Conservation (phyloP, 768 basidiomycete genomes). For the Russula emetica region DNA sequence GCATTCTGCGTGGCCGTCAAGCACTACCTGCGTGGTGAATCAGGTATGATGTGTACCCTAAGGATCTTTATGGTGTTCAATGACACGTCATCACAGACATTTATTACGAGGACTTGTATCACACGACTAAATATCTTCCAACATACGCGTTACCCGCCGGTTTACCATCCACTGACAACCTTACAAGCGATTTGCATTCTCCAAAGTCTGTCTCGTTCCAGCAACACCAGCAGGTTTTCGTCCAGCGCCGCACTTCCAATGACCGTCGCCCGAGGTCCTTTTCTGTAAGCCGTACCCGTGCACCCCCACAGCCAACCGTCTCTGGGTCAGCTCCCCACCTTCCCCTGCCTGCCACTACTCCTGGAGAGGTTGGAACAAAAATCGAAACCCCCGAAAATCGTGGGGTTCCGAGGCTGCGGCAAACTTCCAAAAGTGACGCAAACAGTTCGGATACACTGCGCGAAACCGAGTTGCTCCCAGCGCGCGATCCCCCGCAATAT, state of each 20-base stretch:
- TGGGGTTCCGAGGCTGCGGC: slow-evolving; percentile 19
- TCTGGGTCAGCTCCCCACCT: slow-evolving; percentile 19
- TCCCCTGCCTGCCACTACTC: slow-evolving; percentile 23
- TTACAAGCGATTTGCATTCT: slow-evolving; percentile 11
- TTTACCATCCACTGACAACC: slow-evolving; percentile 40
- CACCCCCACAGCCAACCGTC: neutral
- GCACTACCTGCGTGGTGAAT: slow-evolving; percentile 45
- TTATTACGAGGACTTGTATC: slow-evolving; percentile 51
- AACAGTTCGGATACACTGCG: slow-evolving; percentile 29
- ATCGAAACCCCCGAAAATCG: slow-evolving; percentile 11
- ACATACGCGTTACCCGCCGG: slow-evolving; percentile 54
- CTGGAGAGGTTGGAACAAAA: slow-evolving; percentile 1
- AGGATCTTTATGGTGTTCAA: neutral
- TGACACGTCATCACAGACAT: slow-evolving; percentile 24
- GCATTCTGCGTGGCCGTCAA: slow-evolving; percentile 63
- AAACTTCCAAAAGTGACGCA: slow-evolving; percentile 3
- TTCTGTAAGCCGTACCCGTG: neutral
- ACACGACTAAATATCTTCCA: slow-evolving; percentile 70
- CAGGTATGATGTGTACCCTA: slow-evolving; percentile 15
- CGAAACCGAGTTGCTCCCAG: slow-evolving; percentile 51
- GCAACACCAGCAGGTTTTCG: neutral
- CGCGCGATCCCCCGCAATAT: slow-evolving; percentile 54
- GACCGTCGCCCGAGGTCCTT: neutral
- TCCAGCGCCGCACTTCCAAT: neutral
- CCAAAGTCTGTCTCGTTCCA: slow-evolving; percentile 5